phyloP scores from a whole-genome alignment of 2,329 filamentous ascomycete species.

The Neocatenulostroma microsporum region DNA sequence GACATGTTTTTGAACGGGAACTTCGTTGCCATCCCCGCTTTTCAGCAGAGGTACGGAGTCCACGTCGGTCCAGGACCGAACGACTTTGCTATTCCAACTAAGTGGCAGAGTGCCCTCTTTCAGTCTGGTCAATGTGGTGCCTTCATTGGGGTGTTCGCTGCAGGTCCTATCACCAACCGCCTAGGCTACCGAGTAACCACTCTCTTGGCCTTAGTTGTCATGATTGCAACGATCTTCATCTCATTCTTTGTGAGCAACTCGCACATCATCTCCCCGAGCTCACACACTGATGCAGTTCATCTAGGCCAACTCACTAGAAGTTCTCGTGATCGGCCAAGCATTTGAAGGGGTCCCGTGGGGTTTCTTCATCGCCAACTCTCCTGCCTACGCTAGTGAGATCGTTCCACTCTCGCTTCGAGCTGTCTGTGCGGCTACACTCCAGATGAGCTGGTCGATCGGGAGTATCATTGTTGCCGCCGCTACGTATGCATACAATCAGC shows the following conservation, averaged over 20 bases:
- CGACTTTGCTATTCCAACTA: constrained; percentile 39
- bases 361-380: constrained; percentile 55
- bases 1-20: too few relatives aligned
- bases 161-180: constrained; percentile 50
- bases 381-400: constrained; percentile 53
- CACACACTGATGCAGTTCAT: constrained; percentile 4
- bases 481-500: constrained; percentile 42
- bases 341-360: constrained; percentile 56
- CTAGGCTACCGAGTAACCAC: constrained; percentile 53
- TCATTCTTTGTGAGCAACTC: constrained; percentile 41
- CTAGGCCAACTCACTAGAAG: constrained; percentile 34
- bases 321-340: constrained; percentile 46
- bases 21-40: too few relatives aligned
- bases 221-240: constrained; percentile 52
- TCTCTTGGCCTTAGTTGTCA: constrained; percentile 43
- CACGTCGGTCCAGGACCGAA: too few relatives aligned
- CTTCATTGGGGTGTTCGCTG: constrained; percentile 50
- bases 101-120: constrained; percentile 51
- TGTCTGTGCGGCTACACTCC: constrained; percentile 50
- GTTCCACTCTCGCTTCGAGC: constrained; percentile 49
- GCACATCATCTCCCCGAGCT: neutral
- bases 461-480: constrained; percentile 48
- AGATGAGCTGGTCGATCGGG: constrained; percentile 57
- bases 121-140: constrained; percentile 49
- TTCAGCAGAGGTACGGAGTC: too few relatives aligned